phyloP scores from a whole-genome alignment of 768 basidiomycete genomes.

The Cantharellus cinnabarinus region DNA sequence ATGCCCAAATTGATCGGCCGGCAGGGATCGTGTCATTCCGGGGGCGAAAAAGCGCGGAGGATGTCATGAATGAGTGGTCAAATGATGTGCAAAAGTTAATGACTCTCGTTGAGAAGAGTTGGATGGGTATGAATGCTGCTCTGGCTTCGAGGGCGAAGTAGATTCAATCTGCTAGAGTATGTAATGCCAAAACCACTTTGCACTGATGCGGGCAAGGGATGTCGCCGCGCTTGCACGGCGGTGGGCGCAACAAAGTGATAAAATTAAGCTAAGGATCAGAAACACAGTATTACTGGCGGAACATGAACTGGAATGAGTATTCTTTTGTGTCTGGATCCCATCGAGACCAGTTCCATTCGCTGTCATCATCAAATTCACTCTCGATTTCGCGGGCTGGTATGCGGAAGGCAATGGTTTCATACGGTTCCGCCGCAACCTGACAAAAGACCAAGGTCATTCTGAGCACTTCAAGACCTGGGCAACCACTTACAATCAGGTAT shows the following conservation, averaged over 20 bases:
- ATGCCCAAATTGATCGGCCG: slow-evolving; percentile 86
- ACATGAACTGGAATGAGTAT: slow-evolving; percentile 96
- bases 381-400: slow-evolving; percentile 88
- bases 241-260: neutral
- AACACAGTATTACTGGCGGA: slow-evolving; percentile 14
- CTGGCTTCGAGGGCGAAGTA: slow-evolving; percentile 44
- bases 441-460: neutral
- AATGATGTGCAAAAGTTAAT: slow-evolving; percentile 87
- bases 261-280: neutral
- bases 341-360: slow-evolving; percentile 93
- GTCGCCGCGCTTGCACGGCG: neutral
- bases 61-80: slow-evolving; percentile 97
- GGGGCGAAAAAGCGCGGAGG: slow-evolving; percentile 63
- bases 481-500: slow-evolving; percentile 70
- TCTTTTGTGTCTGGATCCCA: slow-evolving; percentile 99
- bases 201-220: neutral
- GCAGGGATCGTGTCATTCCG: slow-evolving; percentile 77
- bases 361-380: slow-evolving; percentile 63
- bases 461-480: neutral
- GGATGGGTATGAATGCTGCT: slow-evolving; percentile 89
- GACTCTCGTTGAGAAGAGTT: slow-evolving; percentile 89
- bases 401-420: slow-evolving; percentile 98
- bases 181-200: neutral
- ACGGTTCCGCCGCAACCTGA: slow-evolving; percentile 96
- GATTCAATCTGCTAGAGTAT: neutral